Conservation (phyloP, 495 filamentous ascomycete genomes). For the Apodospora peruviana region DNA sequence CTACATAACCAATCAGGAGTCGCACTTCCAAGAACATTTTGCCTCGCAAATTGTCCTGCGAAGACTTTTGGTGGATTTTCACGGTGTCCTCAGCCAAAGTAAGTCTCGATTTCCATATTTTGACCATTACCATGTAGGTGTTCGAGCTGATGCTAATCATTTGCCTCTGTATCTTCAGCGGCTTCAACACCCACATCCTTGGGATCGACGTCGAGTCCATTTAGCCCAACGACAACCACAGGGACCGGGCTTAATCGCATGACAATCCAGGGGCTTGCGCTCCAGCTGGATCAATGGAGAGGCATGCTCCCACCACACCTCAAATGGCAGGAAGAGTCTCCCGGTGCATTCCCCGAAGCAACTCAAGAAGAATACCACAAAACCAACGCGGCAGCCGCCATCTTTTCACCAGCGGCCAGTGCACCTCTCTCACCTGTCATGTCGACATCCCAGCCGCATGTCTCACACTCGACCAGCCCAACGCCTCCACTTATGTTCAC, state of each 20-base stretch:
- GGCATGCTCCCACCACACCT: constrained; percentile 45
- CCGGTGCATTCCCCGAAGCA: constrained; percentile 32
- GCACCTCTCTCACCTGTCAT: constrained; percentile 11
- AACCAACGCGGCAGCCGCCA: not conserved
- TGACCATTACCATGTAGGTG: not conserved
- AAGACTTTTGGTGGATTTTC: constrained; percentile 44
- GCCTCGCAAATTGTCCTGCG: constrained; percentile 53
- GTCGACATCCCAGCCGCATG: not conserved
- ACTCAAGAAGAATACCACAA: constrained; percentile 15
- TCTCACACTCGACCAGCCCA: not conserved
- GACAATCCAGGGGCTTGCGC: constrained; percentile 41
- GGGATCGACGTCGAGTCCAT: not conserved
- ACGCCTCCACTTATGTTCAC: constrained; percentile 41
- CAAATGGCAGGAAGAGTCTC: constrained; percentile 50
- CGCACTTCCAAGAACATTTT: constrained; percentile 51
- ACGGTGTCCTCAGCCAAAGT: constrained; percentile 45
- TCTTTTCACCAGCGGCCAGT: constrained; percentile 11
- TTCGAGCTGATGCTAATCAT: not conserved
- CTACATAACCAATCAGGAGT: constrained; percentile 41
- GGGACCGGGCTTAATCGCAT: constrained; percentile 10
- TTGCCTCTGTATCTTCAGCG: not conserved
- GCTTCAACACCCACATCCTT: not conserved
- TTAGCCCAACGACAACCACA: constrained; percentile 3
- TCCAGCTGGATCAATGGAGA: constrained; percentile 51
- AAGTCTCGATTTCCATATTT: constrained; percentile 8